Evolutionary conservation across 495 filamentous ascomycete species (phyloP), one percentile per base, ranked within the genome.

Genomic region (Xeromyces bisporus): DNA sequence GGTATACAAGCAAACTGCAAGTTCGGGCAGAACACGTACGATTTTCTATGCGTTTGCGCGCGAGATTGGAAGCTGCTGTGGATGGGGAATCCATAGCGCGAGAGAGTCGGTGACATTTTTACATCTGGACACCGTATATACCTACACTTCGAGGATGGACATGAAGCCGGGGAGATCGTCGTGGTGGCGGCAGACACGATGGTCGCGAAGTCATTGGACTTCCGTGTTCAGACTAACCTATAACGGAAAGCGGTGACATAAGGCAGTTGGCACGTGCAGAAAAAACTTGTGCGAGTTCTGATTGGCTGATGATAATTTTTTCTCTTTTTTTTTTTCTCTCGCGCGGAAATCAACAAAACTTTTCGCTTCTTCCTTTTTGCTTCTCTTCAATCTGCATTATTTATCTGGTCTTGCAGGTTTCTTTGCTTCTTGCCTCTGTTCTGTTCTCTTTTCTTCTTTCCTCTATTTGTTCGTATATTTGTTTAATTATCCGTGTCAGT

Each of bases 11-110:
- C 28, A 18, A 31, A 34, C n/a, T 25, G 14, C 23, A 15, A 25
- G 30, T 16, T 14, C n/a, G n/a, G n/a, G n/a, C n/a, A n/a, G n/a
- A n/a, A 7, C 15, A 54, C 44, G 25, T 59, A 63, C 62, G 85
- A 34, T 54, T 69, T 41, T 81, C 78, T 43, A 94, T 91, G 45
- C 78, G 69, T 53, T 93, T 92, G 43, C 80, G 78, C 51, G 82
- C 73, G 2, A 67, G 64, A 26, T 67, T 67, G 18, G 85, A 91
- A 34, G 78, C 84, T 41, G 64, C 66, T 35, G 89, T 75, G 20
- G 86, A 63, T 32, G 71, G 66, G 33, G 76, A 85, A 44, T 80
- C 81, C 85, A 93, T 93, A 14, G 34, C 66, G 60, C 50, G 47
- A 50, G 23, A 39, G 29, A 12, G 10, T 17, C 10, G 39, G 32